A percentile compares a stretch with the other conserved stretches of the same genome.
These are phyloP conservation scores for Metschnikowia borealis DNA, from an alignment of 805 yeast genomes.

Conservation along the genomic window DNA sequence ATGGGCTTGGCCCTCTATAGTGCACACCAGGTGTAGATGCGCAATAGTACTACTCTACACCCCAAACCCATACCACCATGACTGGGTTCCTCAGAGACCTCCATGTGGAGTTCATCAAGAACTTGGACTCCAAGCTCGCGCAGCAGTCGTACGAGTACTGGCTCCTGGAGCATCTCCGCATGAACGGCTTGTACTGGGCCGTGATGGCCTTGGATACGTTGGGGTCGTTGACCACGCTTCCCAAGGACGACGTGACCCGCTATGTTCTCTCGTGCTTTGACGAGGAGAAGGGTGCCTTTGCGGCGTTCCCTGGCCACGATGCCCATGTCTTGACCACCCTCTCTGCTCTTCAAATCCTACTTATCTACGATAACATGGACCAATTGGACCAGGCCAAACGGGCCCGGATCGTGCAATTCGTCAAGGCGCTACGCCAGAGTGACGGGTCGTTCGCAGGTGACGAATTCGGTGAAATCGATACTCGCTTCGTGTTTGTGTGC, in stretches of 20 bases:
- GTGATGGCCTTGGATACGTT: slow-evolving; percentile 67
- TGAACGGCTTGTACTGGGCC: slow-evolving; percentile 97
- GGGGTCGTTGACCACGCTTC: slow-evolving; percentile 49
- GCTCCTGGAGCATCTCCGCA: slow-evolving; percentile 82
- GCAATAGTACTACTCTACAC: neutral
- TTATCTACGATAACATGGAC: slow-evolving; percentile 54
- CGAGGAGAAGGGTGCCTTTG: slow-evolving; percentile 69
- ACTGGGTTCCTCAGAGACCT: slow-evolving; percentile 8
- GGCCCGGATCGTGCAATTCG: slow-evolving; percentile 26
- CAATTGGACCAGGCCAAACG: slow-evolving; percentile 26
- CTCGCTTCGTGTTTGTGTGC: slow-evolving; percentile 84
- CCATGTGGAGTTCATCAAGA: slow-evolving; percentile 34
- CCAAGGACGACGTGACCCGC: slow-evolving; percentile 57
- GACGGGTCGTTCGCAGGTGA: slow-evolving; percentile 89
- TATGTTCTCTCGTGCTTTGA: slow-evolving; percentile 70
- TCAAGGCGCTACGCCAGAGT: slow-evolving; percentile 43
- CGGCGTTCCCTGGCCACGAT: slow-evolving; percentile 86
- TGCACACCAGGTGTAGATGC: neutral
- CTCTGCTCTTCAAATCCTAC: slow-evolving; percentile 78
- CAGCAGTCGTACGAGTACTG: slow-evolving; percentile 69
- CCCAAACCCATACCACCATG: neutral
- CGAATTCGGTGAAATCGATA: slow-evolving; percentile 85
- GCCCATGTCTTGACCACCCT: slow-evolving; percentile 81
- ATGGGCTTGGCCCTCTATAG: neutral
- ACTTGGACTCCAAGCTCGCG: slow-evolving; percentile 31